Evolutionary conservation across 1,284 basidiomycete species (phyloP).

Genomic region (Malassezia arunalokei): DNA sequence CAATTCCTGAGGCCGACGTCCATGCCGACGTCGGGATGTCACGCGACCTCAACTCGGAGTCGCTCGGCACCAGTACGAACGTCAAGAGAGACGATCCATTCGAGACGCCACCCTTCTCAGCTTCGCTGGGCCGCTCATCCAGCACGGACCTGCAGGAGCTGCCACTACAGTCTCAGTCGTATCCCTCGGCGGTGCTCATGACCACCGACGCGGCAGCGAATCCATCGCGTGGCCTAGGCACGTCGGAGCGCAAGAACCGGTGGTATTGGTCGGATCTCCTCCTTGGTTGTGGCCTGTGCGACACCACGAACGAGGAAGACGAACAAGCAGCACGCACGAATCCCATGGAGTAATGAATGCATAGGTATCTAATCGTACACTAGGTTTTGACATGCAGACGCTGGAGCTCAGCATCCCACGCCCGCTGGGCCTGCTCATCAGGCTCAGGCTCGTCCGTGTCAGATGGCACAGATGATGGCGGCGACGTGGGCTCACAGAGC

Average conservation of each 20-base stretch:
- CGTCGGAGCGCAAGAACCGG: neutral
- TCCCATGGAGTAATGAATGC: conserved; percentile 13
- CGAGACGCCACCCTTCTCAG: neutral
- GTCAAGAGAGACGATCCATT: neutral
- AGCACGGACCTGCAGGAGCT: neutral
- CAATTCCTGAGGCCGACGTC: neutral
- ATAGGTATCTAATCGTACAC: neutral
- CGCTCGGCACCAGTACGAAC: neutral
- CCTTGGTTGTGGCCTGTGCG: conserved; percentile 11
- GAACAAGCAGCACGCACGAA: conserved; percentile 16
- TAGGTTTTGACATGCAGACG: neutral
- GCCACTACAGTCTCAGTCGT: neutral
- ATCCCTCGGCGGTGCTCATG: neutral
- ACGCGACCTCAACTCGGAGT: too few species aligned
- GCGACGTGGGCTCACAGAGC: neutral
- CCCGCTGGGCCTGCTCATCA: conserved; percentile 1
- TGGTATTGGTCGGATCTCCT: conserved; percentile 16
- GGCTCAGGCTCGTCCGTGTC: conserved; percentile 6
- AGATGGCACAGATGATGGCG: conserved; percentile 14
- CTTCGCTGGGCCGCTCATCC: neutral
- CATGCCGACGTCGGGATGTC: neutral
- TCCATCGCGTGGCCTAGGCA: neutral
- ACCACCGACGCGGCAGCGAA: neutral
- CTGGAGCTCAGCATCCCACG: conserved; percentile 9
- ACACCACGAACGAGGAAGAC: conserved; percentile 13